Evolutionary conservation across 331 rosid genomes (phyloP).

Genomic region (Malus hybrid): DNA sequence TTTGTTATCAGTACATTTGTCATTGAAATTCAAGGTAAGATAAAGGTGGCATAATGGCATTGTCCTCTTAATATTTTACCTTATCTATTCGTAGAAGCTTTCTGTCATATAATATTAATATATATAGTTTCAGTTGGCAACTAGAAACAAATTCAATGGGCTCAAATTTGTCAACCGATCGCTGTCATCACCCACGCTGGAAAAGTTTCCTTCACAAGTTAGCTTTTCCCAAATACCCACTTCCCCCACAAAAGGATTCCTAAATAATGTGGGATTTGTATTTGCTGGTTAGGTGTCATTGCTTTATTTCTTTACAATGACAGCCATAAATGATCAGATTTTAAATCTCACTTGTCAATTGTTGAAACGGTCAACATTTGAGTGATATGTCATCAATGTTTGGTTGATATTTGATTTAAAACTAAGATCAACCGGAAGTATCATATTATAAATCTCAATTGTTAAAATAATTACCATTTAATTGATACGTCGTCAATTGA

Average conservation of each 20-base stretch:
- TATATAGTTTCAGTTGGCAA: background rate
- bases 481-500: too few species aligned
- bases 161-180: slow-evolving; percentile 8
- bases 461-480: too few species aligned
- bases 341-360: too few species aligned
- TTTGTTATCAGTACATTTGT: background rate
- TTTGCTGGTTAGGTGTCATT: background rate
- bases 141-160: background rate
- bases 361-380: too few species aligned
- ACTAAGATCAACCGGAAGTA: too few species aligned
- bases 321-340: too few species aligned
- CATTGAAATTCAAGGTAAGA: background rate
- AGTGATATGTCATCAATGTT: too few species aligned
- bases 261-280: background rate
- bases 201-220: background rate
- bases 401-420: too few species aligned
- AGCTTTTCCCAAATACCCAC: slow-evolving; percentile 2
- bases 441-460: too few species aligned
- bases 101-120: background rate
- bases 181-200: background rate
- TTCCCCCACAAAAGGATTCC: too few species aligned
- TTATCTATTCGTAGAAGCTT: background rate
- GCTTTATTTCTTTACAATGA: background rate
- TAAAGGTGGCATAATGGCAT: background rate
- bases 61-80: background rate